Percentiles rank a stretch among this genome's conserved stretches.
phyloP scores from a whole-genome alignment of 108 stramenopile species.

The Nitzschia sp. region DNA sequence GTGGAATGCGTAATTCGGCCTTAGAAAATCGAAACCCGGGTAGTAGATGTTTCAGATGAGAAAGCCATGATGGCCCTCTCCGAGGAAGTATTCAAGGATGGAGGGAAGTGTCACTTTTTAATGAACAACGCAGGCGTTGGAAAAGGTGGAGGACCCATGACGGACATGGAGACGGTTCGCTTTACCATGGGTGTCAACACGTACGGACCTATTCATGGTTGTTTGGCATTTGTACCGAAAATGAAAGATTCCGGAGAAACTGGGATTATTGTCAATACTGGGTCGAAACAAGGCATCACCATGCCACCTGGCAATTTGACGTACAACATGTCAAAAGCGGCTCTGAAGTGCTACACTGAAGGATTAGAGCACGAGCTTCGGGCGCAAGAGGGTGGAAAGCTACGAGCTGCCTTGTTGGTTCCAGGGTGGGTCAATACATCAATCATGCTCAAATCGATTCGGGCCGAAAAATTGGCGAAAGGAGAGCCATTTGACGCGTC shows the following conservation, averaged over 20 bases:
- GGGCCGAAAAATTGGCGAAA: conserved; percentile 21
- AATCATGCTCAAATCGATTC: conserved; percentile 42
- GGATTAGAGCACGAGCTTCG: conserved; percentile 60
- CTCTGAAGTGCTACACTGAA: conserved; percentile 60
- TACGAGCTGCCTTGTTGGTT: conserved; percentile 47
- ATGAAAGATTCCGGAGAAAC: conserved; percentile 51
- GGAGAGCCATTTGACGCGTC: conserved; percentile 34
- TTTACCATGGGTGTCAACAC: conserved; percentile 44
- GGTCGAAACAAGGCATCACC: conserved; percentile 68
- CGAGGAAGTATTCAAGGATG: conserved; percentile 38
- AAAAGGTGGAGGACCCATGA: conserved; percentile 40
- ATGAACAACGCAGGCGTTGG: conserved; percentile 62
- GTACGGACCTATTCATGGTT: conserved; percentile 59
- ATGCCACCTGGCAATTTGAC: conserved; percentile 61
- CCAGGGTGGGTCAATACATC: conserved; percentile 69
- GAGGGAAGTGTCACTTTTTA: conserved; percentile 42
- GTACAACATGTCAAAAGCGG: conserved; percentile 63
- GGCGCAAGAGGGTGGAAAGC: conserved; percentile 5
- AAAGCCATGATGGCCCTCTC: conserved; percentile 26
- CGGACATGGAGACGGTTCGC: conserved; percentile 44
- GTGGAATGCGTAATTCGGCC: no score
- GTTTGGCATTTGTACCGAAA: conserved; percentile 52
- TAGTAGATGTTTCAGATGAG: conserved; percentile 41
- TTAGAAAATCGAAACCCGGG: conserved; percentile 23
- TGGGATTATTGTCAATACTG: conserved; percentile 58